These are phyloP conservation scores for Cadophora luteo-olivacea DNA, from an alignment of 2,329 filamentous ascomycete genomes.

Conservation along the genomic window DNA sequence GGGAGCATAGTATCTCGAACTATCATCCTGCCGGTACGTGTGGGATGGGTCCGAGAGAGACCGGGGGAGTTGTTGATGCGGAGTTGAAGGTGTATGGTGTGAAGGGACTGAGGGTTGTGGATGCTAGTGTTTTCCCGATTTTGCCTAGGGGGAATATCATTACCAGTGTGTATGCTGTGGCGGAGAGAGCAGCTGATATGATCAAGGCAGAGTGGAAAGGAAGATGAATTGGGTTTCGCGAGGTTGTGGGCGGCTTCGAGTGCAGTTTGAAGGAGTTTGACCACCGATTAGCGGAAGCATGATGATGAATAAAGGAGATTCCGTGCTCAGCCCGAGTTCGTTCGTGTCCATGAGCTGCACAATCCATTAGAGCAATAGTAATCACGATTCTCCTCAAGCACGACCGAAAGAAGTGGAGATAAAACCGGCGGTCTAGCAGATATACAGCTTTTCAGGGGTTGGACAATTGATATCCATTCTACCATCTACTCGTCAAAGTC, in stretches of 20 bases:
- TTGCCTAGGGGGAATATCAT: slow-evolving; percentile 14
- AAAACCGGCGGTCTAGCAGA: neutral
- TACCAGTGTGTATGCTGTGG: slow-evolving; percentile 19
- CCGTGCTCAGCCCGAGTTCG: neutral
- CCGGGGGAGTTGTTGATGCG: slow-evolving; percentile 34
- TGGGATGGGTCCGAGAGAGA: slow-evolving; percentile 33
- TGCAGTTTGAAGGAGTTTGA: neutral
- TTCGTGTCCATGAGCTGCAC: no score
- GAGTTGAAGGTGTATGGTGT: slow-evolving; percentile 35
- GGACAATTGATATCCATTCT: neutral
- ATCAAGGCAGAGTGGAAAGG: slow-evolving; percentile 9
- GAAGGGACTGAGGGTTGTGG: slow-evolving; percentile 19
- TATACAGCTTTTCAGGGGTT: neutral
- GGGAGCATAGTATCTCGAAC: slow-evolving; percentile 20
- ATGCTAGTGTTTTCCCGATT: slow-evolving; percentile 23
- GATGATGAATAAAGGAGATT: neutral
- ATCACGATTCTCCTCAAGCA: no score
- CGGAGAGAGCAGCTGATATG: slow-evolving; percentile 17
- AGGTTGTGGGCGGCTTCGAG: neutral
- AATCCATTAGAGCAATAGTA: no score
- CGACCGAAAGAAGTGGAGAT: neutral
- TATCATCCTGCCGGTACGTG: slow-evolving; percentile 34
- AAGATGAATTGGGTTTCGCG: neutral
- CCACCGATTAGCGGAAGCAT: neutral
- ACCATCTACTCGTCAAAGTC: neutral